Base-by-base conservation (phyloP, 345 rosid genomes). In the Raphanus raphanistrum region DNA sequence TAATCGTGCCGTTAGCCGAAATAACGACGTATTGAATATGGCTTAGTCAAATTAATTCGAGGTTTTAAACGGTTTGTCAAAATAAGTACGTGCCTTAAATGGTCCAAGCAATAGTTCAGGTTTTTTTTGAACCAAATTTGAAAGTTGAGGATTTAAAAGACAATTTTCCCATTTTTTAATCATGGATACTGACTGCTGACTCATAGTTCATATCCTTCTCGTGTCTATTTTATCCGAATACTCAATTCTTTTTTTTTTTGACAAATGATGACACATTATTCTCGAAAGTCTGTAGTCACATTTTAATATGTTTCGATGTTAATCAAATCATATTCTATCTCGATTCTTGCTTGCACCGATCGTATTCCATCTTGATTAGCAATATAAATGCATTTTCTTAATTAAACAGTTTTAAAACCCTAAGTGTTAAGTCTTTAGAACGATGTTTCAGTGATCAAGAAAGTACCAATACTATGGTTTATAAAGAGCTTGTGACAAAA, bases 161-260 rank as follows among this genome's bases (percentile, higher is more conserved):
- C n/a, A n/a, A n/a, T n/a, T n/a, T n/a, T n/a, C n/a, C n/a, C n/a
- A n/a, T 50, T 68, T 61, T 26, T 63, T 5, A 72, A 27, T 28
- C 1, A 3, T 61, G 63, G 76, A 55, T 68, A 59, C 11, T 29
- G 68, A 54, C 11, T 58, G 83, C 86, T 85, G 90, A 90, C 82
- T 86, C 86, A 65, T 66, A 38, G 63, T 66, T 75, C 81, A 83
- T 62, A 80, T 80, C 85, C 75, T 50, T 75, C 66, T 81, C 64
- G 29, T 45, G 54, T 60, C 71, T 31, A 1, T 32, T 50, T 68
- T 68, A 65, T 77, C 52, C 71, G 0, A n/a, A 26, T 12, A 63
- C 15, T 12, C 60, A 63, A 55, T 38, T 59, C 58, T 54, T n/a
- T 28, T 45, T 48, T 6, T 32, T 41, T 41, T n/a, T 48, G 54